Base-by-base conservation (phyloP, 2,329 filamentous ascomycete species). In the Alternaria hordeiaustralica region DNA sequence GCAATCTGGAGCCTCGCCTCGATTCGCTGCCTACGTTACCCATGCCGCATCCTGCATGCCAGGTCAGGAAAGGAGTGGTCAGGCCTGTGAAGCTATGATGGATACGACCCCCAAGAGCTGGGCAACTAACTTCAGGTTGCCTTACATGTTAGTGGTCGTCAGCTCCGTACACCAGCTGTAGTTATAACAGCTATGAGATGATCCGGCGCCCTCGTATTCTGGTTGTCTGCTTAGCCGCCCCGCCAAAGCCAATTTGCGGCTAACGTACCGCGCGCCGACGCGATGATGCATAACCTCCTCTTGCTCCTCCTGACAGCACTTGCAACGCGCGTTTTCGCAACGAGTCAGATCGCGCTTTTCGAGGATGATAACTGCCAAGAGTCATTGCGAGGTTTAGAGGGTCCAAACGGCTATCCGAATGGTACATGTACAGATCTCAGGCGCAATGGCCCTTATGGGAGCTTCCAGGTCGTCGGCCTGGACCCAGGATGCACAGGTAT, bases 401-500 rank as follows among this genome's bases (percentile, higher is more conserved):
- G 64, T 3, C 64, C 66, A 2, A 70, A 70, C 26, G 68, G 68
- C 13, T 69, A 70, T 33, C 68, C 68, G 0, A 65, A 69, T 46
- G 68, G 68, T 3, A 67, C 64, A 1, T 69, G 68, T 55, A 70
- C 66, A 11, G 65, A 63, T 36, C 23, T 73, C 25, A 60, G 60
- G 30, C 55, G 60, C 13, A 68, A 58, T 28, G 66, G 63, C 1
- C 28, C 55, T 11, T 67, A 68, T 12, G 66, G 66, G 2, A 71
- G 70, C 55, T 75, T 75, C 46, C 71, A 73, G 43, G 57, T 76
- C 5, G 68, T 72, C 2, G 71, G 68, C 3, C 49, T 75, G 25
- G 73, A 75, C 51, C 53, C 58, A 9, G 72, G 71, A n/a, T 76
- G 73, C 56, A 50, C 67, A 47, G 70, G 73, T 74, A 60, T 50